Base-by-base conservation (phyloP, 352 stramenopile species). In the Globisporangium paroecandrum region DNA sequence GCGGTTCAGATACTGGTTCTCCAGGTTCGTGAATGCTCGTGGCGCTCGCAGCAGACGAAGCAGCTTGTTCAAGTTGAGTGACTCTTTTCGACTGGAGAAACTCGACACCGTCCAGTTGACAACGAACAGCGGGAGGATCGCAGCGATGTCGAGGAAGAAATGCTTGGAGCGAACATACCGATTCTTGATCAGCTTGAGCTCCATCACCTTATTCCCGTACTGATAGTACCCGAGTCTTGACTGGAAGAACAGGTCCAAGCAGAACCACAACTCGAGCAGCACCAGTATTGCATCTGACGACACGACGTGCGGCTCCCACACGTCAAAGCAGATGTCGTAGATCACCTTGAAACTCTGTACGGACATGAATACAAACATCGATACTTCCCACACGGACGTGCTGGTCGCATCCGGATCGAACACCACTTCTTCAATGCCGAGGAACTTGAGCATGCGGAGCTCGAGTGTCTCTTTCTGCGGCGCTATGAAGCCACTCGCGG, bases 191-290 rank as follows among this genome's bases (percentile, higher is more conserved):
- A 70, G 43, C 1, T 20, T 36, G 20, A 76, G 27, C 56, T 89
- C 74, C 80, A 89, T 87, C 49, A 86, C 70, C 47, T 90, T 92
- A 70, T 89, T 92, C 12, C 83, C 83, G 29, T 82, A 90, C 15
- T 85, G 74, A 53, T 88, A 92, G 64, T 77, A 89, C 0, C 83
- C 82, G 0, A 87, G 73, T 1, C 81, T 70, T 4, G 72, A 77
- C 27, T 77, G 62, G 18, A 89, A 79, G 38, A 81, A 79, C 29
- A 89, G 64, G 32, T 92, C 82, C 0, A 86, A 0, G 8, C 55
- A 56, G 43, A 90, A 92, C 27, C 66, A 71, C 0, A 77, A 13
- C 47, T 92, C 82, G 6, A 79, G 67, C 0, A 89, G 15, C 4
- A 85, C 70, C 6, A 83, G 62, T 0, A 72, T 13, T 13, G 69